These are phyloP conservation scores for Haplosporangium sp. DNA, from an alignment of 371 early-diverging fungal genomes.

Conservation along the genomic window DNA sequence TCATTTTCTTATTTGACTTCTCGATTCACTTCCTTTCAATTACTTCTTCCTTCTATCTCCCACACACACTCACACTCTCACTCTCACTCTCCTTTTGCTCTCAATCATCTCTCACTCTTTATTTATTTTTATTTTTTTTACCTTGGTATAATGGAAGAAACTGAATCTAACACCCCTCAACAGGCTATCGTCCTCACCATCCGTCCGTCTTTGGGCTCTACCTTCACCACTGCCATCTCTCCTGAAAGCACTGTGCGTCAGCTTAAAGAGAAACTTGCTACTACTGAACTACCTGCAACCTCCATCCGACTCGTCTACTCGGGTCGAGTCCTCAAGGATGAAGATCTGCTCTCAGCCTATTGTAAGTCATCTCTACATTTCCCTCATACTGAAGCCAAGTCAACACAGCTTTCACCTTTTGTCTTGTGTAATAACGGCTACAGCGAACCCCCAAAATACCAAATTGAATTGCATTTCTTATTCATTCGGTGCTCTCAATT, in stretches of 20 bases:
- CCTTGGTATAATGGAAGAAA: conserved; percentile 30
- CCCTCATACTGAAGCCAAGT: neutral
- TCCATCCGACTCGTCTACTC: conserved; percentile 79
- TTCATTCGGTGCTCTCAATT: neutral
- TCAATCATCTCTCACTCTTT: neutral
- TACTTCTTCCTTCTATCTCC: neutral
- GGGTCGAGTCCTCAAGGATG: conserved; percentile 80
- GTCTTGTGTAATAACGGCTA: conserved; percentile 23
- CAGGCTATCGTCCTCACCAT: conserved; percentile 56
- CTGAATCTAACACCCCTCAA: conserved; percentile 23
- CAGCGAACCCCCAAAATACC: conserved; percentile 3
- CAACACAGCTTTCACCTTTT: conserved; percentile 3
- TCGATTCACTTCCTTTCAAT: neutral
- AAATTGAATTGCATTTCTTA: neutral
- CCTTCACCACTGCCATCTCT: conserved; percentile 46
- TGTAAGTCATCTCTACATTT: conserved; percentile 34
- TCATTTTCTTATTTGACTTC: neutral
- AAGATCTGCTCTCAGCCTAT: conserved; percentile 67
- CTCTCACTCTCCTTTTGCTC: neutral
- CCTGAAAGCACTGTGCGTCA: conserved; percentile 62
- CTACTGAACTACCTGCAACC: conserved; percentile 61
- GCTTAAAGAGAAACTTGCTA: conserved; percentile 70
- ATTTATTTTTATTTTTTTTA: neutral
- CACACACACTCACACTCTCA: neutral
- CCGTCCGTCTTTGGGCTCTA: conserved; percentile 51